Conservation (phyloP, 495 filamentous ascomycete species). For the Tuber calosporum region DNA sequence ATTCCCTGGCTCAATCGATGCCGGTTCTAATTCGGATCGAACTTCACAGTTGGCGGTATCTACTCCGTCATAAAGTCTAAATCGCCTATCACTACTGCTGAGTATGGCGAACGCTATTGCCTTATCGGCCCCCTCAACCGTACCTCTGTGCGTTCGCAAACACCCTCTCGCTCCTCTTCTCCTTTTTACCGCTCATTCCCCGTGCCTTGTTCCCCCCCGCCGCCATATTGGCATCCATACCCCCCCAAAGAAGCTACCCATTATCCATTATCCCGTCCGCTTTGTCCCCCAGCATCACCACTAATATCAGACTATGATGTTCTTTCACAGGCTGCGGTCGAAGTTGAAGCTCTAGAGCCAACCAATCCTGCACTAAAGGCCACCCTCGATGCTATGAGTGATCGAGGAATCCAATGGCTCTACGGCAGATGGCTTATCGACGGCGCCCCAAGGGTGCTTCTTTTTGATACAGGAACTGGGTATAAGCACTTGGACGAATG, state of each 20-base stretch:
- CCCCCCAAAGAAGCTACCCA: slow-evolving; percentile 6
- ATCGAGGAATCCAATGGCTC: slow-evolving; percentile 79
- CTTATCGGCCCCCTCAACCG: slow-evolving; percentile 91
- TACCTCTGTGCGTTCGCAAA: slow-evolving; percentile 58
- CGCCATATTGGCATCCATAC: slow-evolving; percentile 12
- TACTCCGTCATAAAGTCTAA: slow-evolving; percentile 99
- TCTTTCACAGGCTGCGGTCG: slow-evolving; percentile 67
- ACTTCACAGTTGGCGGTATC: slow-evolving; percentile 75
- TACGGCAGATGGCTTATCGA: slow-evolving; percentile 98
- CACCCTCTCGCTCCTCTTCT: slow-evolving; percentile 9
- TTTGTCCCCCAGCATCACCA: slow-evolving; percentile 12
- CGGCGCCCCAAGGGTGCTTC: slow-evolving; percentile 82
- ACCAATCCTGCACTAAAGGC: slow-evolving; percentile 68
- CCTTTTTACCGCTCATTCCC: slow-evolving; percentile 11
- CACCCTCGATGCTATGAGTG: slow-evolving; percentile 82
- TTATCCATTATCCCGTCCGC: slow-evolving; percentile 10
- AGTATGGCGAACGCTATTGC: slow-evolving; percentile 96
- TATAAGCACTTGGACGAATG: slow-evolving; percentile 90
- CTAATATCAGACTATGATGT: slow-evolving; percentile 33
- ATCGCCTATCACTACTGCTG: slow-evolving; percentile 90
- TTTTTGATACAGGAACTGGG: slow-evolving; percentile 91
- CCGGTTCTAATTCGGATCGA: slow-evolving; percentile 2
- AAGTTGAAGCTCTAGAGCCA: slow-evolving; percentile 86
- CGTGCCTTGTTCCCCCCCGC: slow-evolving; percentile 6
- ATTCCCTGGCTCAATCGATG: not conserved